Evolutionary conservation across 2,329 filamentous ascomycete genomes (phyloP), one percentile per base, ranked within the genome.

Genomic region (Talaromyces sp.): DNA sequence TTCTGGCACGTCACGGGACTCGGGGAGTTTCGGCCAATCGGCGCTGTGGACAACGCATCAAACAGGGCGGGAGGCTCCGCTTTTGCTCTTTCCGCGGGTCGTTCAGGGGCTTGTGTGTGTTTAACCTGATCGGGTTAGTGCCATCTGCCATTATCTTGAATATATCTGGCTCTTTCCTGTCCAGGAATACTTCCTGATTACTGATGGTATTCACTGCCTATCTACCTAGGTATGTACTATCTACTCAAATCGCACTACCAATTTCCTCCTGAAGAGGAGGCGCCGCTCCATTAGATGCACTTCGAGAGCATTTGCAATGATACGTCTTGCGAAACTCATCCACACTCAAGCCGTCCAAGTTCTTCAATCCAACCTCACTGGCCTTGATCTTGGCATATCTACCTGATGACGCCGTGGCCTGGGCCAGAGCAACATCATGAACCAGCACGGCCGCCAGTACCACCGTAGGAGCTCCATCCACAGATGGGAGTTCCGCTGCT

Each of bases 361-460:
- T 68, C 5, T 70, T 68, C 64, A 82, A 67, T 1, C 79, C 79
- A 4, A 71, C 73, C 66, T 77, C 73, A 64, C 80, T 82, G 8
- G 80, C 80, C 64, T 78, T 79, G 4, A 90, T 76, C 77, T 93
- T 93, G 0, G 91, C 92, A 76, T 93, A 91, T 56, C 90, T 83
- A 0, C 86, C 85, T 60, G 88, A 92, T 69, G 83, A 85, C 1
- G 86, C 86, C 40, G 82, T 80, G 1, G 83, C 86, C 68, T 87
- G 82, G 1, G 87, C 86, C n/a, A 91, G 77, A 10, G 93, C 84
- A 49, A 83, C 76, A 13, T 87, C 85, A 73, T 98, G 94, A 15
- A 97, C 84, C 73, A 96, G 83, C 7, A 97, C 83, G 27, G 87
- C 92, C 6, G 89, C 90, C 0, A 91, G 80, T 5, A 93, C 85